Base-by-base conservation (phyloP, 352 stramenopile species). In the Albugo candida region DNA sequence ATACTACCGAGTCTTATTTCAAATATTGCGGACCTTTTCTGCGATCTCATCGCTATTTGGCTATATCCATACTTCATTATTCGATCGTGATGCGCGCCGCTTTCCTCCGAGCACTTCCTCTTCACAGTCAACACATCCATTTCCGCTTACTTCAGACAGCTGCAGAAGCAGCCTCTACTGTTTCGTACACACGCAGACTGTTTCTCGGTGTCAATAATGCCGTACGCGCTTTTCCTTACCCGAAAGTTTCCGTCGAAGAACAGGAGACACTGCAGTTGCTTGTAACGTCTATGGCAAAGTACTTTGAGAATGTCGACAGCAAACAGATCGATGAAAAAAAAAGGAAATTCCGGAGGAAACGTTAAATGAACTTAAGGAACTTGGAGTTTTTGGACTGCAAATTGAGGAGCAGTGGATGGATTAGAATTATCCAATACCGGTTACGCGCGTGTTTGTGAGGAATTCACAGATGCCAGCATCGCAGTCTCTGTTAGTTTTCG, bases 161-260 rank as follows among this genome's bases (percentile, higher is more conserved):
- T 11, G 68, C 67, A 5, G 71, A 86, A 51, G 70, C 68, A 14
- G 58, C 77, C 0, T 60, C 65, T 41, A 41, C 52, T 53, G 77
- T 89, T 36, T 86, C 73, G 53, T 87, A 87, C 63, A 83, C 75
- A 31, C 73, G 78, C 48, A 71, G 75, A 0, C 63, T 92, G 20
- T 88, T 92, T 53, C 60, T 88, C 8, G 78, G 78, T 39, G 71
- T 88, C 14, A 86, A 86, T 67, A 86, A 88, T 59, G 49, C 61
- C 37, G 62, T 61, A 48, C 71, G 75, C 36, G 75, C 73, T 21
- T 83, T 92, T 38, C 78, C 78, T 34, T 92, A 87, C 59, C 78
- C 78, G 21, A 67, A 78, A 53, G 60, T 68, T 12, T 76, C 70
- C 4, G 67, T 70, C n/a, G 61, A 49, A 35, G 78, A 92, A 55